Conservation (phyloP, 345 rosid species). For the Dipteronia dyeriana region DNA sequence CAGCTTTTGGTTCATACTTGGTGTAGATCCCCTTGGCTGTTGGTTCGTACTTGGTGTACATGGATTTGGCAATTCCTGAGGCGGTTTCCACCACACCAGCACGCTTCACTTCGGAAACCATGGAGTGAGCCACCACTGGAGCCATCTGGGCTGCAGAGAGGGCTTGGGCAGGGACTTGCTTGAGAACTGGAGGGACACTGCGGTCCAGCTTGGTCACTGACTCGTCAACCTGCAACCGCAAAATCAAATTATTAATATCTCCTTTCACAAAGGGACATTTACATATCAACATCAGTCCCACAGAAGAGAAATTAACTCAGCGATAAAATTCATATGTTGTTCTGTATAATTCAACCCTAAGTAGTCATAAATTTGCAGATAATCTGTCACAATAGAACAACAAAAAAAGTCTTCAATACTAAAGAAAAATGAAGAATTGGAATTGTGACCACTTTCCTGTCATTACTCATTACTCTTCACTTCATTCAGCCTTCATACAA, state of each 20-base stretch:
- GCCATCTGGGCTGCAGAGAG: conserved; percentile 68
- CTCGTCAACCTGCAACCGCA: conserved; percentile 62
- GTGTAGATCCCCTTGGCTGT: conserved; percentile 73
- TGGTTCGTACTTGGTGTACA: conserved; percentile 60
- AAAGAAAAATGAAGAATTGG: neutral
- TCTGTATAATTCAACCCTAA: neutral
- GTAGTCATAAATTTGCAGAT: neutral
- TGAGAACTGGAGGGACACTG: conserved; percentile 67
- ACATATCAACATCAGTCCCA: neutral
- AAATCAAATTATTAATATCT: neutral
- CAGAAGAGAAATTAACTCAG: neutral
- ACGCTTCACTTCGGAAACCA: conserved; percentile 68
- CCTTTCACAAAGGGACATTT: neutral
- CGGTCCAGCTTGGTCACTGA: conserved; percentile 62
- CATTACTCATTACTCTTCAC: too few relatives aligned
- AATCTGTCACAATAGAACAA: neutral
- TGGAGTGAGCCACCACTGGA: conserved; percentile 57
- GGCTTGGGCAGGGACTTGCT: conserved; percentile 77
- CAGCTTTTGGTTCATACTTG: conserved; percentile 80
- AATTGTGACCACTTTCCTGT: neutral
- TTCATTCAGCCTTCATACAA: too few relatives aligned
- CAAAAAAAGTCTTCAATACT: neutral
- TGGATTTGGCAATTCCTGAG: conserved; percentile 64
- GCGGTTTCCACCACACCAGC: conserved; percentile 72
- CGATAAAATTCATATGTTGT: neutral